Evolutionary conservation across 2,329 filamentous ascomycete genomes (phyloP).

Genomic region (Oidium heveae): DNA sequence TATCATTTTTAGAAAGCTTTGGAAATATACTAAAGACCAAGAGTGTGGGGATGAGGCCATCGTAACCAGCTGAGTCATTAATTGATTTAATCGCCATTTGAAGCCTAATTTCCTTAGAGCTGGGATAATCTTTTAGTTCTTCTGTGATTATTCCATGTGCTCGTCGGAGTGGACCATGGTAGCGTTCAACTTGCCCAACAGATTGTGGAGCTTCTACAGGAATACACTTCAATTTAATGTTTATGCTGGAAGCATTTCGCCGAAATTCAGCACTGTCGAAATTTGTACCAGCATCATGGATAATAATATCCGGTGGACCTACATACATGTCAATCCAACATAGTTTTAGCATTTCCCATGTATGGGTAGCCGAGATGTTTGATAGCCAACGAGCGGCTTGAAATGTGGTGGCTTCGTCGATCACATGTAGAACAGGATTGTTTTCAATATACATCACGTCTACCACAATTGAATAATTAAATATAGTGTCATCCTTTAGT

Average conservation of each 20-base stretch:
- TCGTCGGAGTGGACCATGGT: too few relatives aligned
- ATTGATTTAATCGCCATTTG: constrained; percentile 1
- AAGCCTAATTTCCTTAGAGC: neutral
- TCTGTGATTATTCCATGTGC: neutral
- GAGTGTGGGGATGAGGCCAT: neutral
- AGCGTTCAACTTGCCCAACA: constrained; percentile 1
- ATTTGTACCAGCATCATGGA: constrained; percentile 1
- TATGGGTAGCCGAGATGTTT: neutral
- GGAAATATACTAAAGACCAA: constrained; percentile 1
- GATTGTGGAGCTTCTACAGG: constrained; percentile 1
- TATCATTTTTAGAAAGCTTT: neutral
- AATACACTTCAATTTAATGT: neutral
- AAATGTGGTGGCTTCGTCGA: constrained; percentile 1
- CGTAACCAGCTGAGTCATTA: neutral
- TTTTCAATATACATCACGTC: constrained; percentile 1
- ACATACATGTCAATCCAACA: constrained; percentile 3
- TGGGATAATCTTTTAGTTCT: neutral
- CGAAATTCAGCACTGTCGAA: constrained; percentile 3
- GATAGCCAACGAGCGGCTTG: constrained; percentile 1
- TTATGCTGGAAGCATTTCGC: neutral
- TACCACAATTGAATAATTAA: constrained; percentile 2
- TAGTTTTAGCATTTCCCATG: neutral
- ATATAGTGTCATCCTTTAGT: neutral
- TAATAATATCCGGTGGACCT: too few relatives aligned
- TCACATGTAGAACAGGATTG: constrained; percentile 1